These are phyloP conservation scores for Hypoxylon sp. DNA, from an alignment of 2,329 filamentous ascomycete genomes.

Conservation along the genomic window DNA sequence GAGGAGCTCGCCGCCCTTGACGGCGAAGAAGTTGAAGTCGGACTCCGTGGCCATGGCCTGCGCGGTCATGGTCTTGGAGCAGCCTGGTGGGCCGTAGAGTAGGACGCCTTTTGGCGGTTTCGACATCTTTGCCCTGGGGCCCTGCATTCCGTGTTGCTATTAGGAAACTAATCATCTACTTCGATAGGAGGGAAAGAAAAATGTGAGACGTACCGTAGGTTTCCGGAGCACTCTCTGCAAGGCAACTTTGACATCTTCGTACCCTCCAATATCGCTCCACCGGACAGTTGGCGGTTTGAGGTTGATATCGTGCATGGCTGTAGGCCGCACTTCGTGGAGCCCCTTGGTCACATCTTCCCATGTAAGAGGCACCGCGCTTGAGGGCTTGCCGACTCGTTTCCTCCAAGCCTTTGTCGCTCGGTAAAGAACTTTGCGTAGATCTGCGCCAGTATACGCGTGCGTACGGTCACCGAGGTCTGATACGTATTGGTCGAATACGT, in stretches of 20 bases:
- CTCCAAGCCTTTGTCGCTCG: slow-evolving; percentile 55
- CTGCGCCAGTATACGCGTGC: slow-evolving; percentile 86
- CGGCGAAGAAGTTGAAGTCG: slow-evolving; percentile 91
- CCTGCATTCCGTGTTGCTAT: slow-evolving; percentile 50
- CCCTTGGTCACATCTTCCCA: slow-evolving; percentile 72
- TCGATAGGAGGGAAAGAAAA: not conserved
- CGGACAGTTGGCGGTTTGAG: slow-evolving; percentile 86
- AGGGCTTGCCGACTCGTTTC: slow-evolving; percentile 39
- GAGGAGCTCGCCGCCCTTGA: slow-evolving; percentile 92
- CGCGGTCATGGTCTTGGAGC: slow-evolving; percentile 92
- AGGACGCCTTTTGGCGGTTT: slow-evolving; percentile 83
- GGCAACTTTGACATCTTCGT: slow-evolving; percentile 76
- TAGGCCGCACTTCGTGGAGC: slow-evolving; percentile 77
- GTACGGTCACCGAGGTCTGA: slow-evolving; percentile 76
- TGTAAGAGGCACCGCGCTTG: slow-evolving; percentile 34
- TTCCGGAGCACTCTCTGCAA: slow-evolving; percentile 63
- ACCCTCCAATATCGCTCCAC: slow-evolving; percentile 91
- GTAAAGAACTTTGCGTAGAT: slow-evolving; percentile 75
- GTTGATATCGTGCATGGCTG: slow-evolving; percentile 89
- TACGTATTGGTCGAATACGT: slow-evolving; percentile 64
- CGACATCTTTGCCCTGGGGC: slow-evolving; percentile 53
- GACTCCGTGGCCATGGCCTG: slow-evolving; percentile 92
- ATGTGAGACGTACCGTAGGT: slow-evolving; percentile 47
- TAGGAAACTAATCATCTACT: slow-evolving; percentile 27
- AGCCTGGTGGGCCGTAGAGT: slow-evolving; percentile 92